Conservation (phyloP, 2,329 filamentous ascomycete genomes). For the Scedosporium apiospermum region DNA sequence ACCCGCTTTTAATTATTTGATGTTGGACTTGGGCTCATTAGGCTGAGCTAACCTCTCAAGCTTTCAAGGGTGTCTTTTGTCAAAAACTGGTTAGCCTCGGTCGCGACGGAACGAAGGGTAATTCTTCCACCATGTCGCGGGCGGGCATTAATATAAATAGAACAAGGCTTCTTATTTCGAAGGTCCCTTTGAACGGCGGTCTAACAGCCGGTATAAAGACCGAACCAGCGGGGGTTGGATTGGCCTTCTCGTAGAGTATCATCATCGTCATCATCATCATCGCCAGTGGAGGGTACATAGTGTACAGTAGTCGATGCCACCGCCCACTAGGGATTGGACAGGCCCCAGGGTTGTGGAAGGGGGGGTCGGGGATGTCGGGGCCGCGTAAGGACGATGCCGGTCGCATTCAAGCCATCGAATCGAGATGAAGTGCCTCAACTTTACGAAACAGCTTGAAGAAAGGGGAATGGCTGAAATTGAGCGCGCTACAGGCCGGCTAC, state of each 20-base stretch:
- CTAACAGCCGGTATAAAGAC: neutral
- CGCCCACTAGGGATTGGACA: neutral
- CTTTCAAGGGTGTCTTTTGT: neutral
- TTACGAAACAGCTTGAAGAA: neutral
- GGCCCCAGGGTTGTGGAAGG: neutral
- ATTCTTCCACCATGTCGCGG: neutral
- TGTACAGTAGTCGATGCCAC: neutral
- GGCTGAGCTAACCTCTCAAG: neutral
- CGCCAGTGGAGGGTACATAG: no score
- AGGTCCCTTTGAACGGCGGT: neutral
- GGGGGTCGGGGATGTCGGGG: neutral
- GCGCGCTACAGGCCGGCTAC: neutral
- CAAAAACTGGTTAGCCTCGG: neutral
- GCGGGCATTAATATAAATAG: neutral
- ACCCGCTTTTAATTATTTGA: neutral
- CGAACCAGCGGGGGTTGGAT: neutral
- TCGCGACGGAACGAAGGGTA: neutral
- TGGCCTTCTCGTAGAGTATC: no score
- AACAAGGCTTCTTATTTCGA: neutral
- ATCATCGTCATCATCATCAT: no score
- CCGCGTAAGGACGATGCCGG: neutral
- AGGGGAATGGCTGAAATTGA: neutral
- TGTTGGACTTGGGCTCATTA: constrained; percentile 1
- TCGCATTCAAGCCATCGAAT: neutral
- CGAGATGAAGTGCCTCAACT: neutral